These are phyloP conservation scores for Chamaenerion angustifolium DNA, from an alignment of 345 rosid genomes.

Conservation along the genomic window DNA sequence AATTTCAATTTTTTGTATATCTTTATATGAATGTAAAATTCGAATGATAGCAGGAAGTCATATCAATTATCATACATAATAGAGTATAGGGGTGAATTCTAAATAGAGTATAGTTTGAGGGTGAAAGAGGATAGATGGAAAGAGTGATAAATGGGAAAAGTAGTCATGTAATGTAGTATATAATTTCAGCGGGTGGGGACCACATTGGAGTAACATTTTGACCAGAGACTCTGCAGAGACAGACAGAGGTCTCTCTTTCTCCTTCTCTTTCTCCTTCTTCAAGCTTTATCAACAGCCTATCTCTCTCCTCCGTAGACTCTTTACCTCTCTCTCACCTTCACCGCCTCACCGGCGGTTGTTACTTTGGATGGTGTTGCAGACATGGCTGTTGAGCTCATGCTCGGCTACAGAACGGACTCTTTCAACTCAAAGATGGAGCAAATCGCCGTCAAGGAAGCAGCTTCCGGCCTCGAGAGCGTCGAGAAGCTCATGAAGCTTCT, in stretches of 20 bases:
- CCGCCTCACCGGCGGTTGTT: background rate
- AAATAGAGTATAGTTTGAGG: too few relatives aligned
- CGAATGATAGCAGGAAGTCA: too few relatives aligned
- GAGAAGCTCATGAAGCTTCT: conserved; percentile 62
- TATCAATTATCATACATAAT: too few relatives aligned
- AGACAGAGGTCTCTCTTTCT: background rate
- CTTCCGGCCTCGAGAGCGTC: conserved; percentile 67
- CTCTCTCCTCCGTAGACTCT: conserved; percentile 2
- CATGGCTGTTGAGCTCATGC: conserved; percentile 51
- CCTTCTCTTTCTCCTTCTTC: background rate
- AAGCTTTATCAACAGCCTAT: conserved; percentile 23
- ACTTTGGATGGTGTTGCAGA: conserved; percentile 8
- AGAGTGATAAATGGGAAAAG: too few relatives aligned
- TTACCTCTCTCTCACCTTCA: background rate
- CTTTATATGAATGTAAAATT: too few relatives aligned
- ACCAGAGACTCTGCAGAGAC: conserved; percentile 10
- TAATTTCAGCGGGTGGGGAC: too few relatives aligned
- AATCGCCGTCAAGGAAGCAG: conserved; percentile 65
- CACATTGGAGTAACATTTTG: conserved; percentile 16
- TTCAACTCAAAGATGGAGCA: conserved; percentile 34
- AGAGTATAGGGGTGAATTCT: too few relatives aligned
- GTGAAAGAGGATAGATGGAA: too few relatives aligned
- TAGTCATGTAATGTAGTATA: too few relatives aligned
- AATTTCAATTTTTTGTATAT: too few relatives aligned
- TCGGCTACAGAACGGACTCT: conserved; percentile 22